phyloP scores from a whole-genome alignment of 2,329 filamentous ascomycete species.

The Claviceps sorghi region DNA sequence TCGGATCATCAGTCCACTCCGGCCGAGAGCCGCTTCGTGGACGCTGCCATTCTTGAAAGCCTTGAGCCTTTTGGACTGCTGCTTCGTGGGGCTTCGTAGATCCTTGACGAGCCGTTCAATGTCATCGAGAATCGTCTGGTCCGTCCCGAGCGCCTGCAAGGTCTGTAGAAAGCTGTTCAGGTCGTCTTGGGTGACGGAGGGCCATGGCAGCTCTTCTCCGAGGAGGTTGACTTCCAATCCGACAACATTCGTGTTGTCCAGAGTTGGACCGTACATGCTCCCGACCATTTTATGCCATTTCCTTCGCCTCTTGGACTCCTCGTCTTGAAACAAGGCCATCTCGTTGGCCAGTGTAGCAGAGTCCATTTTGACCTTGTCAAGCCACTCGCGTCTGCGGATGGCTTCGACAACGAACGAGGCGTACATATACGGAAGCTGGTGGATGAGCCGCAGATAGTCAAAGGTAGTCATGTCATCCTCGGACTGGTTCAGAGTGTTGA shows the following conservation, averaged over 20 bases:
- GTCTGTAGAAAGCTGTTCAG: constrained; percentile 57
- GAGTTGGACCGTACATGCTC: constrained; percentile 52
- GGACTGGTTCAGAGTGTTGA: constrained; percentile 56
- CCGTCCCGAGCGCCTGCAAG: constrained; percentile 49
- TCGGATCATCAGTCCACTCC: constrained; percentile 68
- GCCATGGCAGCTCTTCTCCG: constrained; percentile 69
- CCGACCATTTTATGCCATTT: constrained; percentile 85
- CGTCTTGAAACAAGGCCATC: constrained; percentile 80
- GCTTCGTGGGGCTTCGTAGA: constrained; percentile 66
- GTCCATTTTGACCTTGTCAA: constrained; percentile 76
- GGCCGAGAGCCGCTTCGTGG: constrained; percentile 77
- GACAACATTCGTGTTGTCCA: constrained; percentile 57
- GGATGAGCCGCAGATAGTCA: constrained; percentile 63
- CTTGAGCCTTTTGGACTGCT: constrained; percentile 74
- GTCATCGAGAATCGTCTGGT: constrained; percentile 53
- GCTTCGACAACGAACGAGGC: constrained; percentile 79
- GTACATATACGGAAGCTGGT: constrained; percentile 77
- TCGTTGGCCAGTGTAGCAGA: constrained; percentile 82
- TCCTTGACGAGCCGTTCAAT: constrained; percentile 65
- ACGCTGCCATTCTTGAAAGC: constrained; percentile 95
- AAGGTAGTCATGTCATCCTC: constrained; percentile 68
- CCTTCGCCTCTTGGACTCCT: constrained; percentile 74
- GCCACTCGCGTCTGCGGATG: constrained; percentile 77
- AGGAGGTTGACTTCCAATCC: constrained; percentile 76
- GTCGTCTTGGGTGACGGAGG: constrained; percentile 58